Evolutionary conservation across 108 stramenopile species (phyloP).

Genomic region (Nitzschia sp.): DNA sequence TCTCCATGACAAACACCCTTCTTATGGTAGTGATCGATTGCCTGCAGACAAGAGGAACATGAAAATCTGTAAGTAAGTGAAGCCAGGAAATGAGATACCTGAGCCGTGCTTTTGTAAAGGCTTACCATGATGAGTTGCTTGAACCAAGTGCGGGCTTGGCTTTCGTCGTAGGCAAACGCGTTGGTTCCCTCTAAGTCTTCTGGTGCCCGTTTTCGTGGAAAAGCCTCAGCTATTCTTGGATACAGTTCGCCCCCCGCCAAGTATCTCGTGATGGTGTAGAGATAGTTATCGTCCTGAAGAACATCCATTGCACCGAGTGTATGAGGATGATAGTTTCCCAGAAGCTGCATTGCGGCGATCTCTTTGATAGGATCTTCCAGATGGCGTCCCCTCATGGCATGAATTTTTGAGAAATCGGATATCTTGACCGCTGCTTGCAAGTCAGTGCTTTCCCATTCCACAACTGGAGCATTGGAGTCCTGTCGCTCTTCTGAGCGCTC

Average conservation of each 20-base stretch:
- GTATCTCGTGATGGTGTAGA: constrained; percentile 86
- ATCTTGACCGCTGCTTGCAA: constrained; percentile 74
- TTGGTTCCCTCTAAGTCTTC: background rate
- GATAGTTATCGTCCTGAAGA: constrained; percentile 81
- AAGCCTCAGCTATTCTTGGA: constrained; percentile 30
- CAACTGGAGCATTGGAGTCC: constrained; percentile 35
- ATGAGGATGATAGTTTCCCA: constrained; percentile 78
- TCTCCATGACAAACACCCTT: constrained; percentile 79
- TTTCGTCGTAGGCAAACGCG: constrained; percentile 41
- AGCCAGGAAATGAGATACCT: background rate
- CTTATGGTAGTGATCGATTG: constrained; percentile 63
- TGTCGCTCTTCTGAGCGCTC: constrained; percentile 49
- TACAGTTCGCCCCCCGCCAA: constrained; percentile 86
- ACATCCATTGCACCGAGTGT: constrained; percentile 77
- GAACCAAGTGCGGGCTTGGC: constrained; percentile 63
- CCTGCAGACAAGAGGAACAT: too few relatives aligned
- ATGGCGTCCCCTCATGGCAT: constrained; percentile 55
- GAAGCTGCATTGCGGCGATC: constrained; percentile 85
- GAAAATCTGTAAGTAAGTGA: too few relatives aligned
- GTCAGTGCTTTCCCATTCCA: constrained; percentile 79
- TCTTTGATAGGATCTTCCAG: constrained; percentile 90
- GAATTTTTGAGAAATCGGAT: constrained; percentile 65
- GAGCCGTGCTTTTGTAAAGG: background rate
- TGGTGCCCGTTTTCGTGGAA: background rate
- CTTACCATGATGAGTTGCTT: constrained; percentile 63